phyloP scores from a whole-genome alignment of 192 early-diverging fungal species.

The Podila epigama region DNA sequence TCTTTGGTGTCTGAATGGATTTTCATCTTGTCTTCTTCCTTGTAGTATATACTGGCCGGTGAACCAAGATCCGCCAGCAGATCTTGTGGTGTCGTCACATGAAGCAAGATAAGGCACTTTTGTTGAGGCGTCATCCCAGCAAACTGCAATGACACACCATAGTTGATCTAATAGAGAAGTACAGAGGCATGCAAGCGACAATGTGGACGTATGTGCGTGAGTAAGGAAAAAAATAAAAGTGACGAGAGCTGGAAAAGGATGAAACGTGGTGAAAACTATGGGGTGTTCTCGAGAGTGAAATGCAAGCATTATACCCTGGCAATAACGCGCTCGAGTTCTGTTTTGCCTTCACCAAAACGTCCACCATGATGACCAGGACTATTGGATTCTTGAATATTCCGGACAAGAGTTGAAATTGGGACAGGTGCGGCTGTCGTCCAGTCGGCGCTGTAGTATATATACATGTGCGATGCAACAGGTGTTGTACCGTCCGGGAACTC shows the following conservation, averaged over 20 bases:
- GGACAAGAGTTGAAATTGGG: constrained; percentile 26
- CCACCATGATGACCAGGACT: constrained; percentile 34
- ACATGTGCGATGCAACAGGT: constrained; percentile 68
- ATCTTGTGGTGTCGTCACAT: constrained; percentile 72
- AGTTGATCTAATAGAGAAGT: constrained; percentile 41
- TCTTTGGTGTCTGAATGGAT: constrained; percentile 63
- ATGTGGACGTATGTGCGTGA: too few relatives aligned
- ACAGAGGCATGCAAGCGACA: neutral
- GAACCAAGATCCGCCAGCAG: constrained; percentile 74
- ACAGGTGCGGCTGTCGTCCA: constrained; percentile 58
- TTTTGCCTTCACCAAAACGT: constrained; percentile 44
- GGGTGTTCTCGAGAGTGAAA: too few relatives aligned
- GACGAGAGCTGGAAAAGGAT: too few relatives aligned
- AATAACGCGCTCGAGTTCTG: constrained; percentile 56
- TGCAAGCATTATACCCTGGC: constrained; percentile 52
- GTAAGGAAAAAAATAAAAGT: too few relatives aligned
- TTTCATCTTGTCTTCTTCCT: constrained; percentile 77
- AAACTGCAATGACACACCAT: constrained; percentile 52
- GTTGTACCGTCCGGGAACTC: constrained; percentile 80
- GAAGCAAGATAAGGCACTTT: constrained; percentile 50
- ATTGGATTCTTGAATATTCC: constrained; percentile 43
- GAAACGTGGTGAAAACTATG: too few relatives aligned
- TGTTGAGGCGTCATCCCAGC: constrained; percentile 24
- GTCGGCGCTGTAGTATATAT: constrained; percentile 63
- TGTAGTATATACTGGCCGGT: constrained; percentile 67